phyloP scores from a whole-genome alignment of 345 rosid species.

The Balakata baccata region DNA sequence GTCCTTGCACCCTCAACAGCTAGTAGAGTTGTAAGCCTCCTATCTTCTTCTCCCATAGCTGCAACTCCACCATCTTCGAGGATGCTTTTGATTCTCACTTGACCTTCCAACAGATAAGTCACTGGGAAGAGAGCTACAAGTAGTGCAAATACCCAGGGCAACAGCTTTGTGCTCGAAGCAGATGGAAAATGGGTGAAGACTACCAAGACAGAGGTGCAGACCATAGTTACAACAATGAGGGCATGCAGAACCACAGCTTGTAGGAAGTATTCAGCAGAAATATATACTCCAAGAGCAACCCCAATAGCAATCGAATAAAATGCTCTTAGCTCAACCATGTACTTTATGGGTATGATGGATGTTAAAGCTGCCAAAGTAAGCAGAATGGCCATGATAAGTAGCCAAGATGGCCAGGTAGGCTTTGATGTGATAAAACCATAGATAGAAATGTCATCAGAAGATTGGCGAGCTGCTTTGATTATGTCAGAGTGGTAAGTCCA shows the following conservation, averaged over 20 bases:
- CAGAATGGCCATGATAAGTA: slow-evolving; percentile 74
- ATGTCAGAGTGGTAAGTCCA: slow-evolving; percentile 81
- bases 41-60: slow-evolving; percentile 71
- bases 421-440: slow-evolving; percentile 87
- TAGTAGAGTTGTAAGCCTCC: slow-evolving; percentile 65
- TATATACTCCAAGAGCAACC: slow-evolving; percentile 82
- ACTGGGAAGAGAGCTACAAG: slow-evolving; percentile 96
- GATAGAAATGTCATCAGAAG: slow-evolving; percentile 92
- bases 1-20: slow-evolving; percentile 99
- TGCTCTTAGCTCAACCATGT: slow-evolving; percentile 80
- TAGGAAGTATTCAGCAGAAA: slow-evolving; percentile 95
- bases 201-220: slow-evolving; percentile 79
- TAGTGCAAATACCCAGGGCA: slow-evolving; percentile 95
- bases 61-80: slow-evolving; percentile 48
- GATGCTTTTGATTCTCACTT: slow-evolving; percentile 73
- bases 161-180: slow-evolving; percentile 90
- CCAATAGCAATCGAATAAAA: slow-evolving; percentile 83
- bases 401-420: slow-evolving; percentile 99
- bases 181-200: slow-evolving; percentile 98
- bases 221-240: slow-evolving; percentile 78
- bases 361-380: slow-evolving; percentile 85
- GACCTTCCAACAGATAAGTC: slow-evolving; percentile 92
- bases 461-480: slow-evolving; percentile 83
- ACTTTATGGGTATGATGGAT: slow-evolving; percentile 82
- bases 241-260: slow-evolving; percentile 88